These are phyloP conservation scores for Calonectria pteridis DNA, from an alignment of 2,329 filamentous ascomycete genomes.

Conservation along the genomic window DNA sequence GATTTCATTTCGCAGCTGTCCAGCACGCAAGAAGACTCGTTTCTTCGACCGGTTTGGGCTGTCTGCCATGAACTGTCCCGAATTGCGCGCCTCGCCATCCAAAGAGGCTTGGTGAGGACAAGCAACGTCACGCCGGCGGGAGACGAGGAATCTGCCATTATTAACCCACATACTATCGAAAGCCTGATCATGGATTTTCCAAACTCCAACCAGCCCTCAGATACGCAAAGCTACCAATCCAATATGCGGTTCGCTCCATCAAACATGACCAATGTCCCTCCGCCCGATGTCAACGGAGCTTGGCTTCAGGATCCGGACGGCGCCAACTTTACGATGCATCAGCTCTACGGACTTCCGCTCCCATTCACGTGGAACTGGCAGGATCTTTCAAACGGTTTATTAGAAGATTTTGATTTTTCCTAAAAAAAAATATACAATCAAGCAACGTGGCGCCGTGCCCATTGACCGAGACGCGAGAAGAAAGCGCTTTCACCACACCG, in stretches of 20 bases:
- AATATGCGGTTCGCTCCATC: background rate
- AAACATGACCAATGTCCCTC: background rate
- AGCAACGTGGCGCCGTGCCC: background rate
- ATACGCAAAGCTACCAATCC: too few species aligned
- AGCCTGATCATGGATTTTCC: background rate
- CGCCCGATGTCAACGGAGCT: background rate
- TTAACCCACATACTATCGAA: background rate
- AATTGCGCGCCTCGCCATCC: background rate
- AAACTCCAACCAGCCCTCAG: background rate
- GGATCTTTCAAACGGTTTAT: constrained; percentile 2
- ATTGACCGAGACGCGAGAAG: background rate
- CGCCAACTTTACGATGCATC: background rate
- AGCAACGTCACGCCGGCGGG: background rate
- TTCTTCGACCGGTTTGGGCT: constrained; percentile 1
- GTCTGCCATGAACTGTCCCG: constrained; percentile 11
- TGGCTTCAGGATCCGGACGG: background rate
- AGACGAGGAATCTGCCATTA: background rate
- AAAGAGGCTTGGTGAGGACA: background rate
- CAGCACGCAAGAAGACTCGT: constrained; percentile 7
- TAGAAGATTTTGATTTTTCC: constrained; percentile 19
- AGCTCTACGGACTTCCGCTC: constrained; percentile 16
- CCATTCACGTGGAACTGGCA: constrained; percentile 23
- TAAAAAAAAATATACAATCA: background rate
- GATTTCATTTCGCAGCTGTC: constrained; percentile 1
- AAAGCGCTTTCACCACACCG: constrained; percentile 6